phyloP scores from a whole-genome alignment of 371 early-diverging fungal genomes.

The Mortierella sp. region DNA sequence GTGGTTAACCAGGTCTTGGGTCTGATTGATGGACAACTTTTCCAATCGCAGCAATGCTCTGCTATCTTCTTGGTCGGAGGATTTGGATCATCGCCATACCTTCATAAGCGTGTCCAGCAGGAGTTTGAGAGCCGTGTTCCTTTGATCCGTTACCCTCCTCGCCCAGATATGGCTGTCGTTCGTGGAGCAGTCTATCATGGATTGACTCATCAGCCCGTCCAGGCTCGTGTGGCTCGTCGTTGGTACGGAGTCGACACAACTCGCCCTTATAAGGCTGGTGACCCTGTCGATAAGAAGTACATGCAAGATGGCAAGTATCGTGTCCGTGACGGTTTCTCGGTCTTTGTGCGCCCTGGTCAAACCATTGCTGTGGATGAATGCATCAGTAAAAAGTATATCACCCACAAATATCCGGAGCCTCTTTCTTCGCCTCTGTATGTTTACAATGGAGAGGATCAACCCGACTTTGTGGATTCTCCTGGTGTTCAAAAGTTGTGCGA shows the following conservation, averaged over 20 bases:
- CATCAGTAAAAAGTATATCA: conserved; percentile 69
- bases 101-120: conserved; percentile 58
- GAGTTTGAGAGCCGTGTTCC: conserved; percentile 51
- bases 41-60: conserved; percentile 59
- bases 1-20: conserved; percentile 68
- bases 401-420: conserved; percentile 54
- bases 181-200: conserved; percentile 66
- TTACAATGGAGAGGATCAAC: conserved; percentile 50
- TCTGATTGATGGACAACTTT: conserved; percentile 69
- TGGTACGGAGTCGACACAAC: conserved; percentile 74
- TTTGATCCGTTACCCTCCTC: conserved; percentile 49
- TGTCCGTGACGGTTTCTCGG: conserved; percentile 70
- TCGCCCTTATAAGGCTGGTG: conserved; percentile 67
- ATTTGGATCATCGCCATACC: conserved; percentile 63
- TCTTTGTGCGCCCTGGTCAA: conserved; percentile 70
- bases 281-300: conserved; percentile 63
- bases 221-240: conserved; percentile 71
- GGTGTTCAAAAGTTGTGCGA: conserved; percentile 53
- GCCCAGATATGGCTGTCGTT: conserved; percentile 57
- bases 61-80: conserved; percentile 69
- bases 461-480: conserved; percentile 54
- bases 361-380: conserved; percentile 69
- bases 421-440: conserved; percentile 48
- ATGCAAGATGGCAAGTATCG: conserved; percentile 60
- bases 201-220: conserved; percentile 66